Conservation (phyloP, 345 rosid species). For the Populus pruinosa region DNA sequence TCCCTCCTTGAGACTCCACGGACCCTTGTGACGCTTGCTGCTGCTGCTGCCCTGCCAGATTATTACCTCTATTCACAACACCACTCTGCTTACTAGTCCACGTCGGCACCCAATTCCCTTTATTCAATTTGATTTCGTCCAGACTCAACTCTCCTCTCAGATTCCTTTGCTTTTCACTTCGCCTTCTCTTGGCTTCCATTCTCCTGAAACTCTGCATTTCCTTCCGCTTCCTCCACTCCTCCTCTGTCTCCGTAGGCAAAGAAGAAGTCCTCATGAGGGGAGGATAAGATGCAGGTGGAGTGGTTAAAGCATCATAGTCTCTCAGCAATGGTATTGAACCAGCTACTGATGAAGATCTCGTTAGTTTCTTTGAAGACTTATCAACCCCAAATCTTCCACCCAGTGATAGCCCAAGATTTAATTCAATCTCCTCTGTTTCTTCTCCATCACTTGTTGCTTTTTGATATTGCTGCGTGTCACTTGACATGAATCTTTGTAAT, state of each 20-base stretch:
- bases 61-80: slow-evolving; percentile 19
- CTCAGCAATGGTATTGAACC: slow-evolving; percentile 39
- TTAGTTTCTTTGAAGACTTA: slow-evolving; percentile 49
- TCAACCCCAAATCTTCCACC: slow-evolving; percentile 94
- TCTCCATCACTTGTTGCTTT: slow-evolving; percentile 23
- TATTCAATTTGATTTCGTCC: slow-evolving; percentile 35
- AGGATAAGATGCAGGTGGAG: slow-evolving; percentile 37
- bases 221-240: slow-evolving; percentile 90
- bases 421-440: slow-evolving; percentile 55
- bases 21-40: slow-evolving; percentile 50
- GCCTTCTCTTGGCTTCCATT: slow-evolving; percentile 81
- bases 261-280: slow-evolving; percentile 73
- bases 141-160: slow-evolving; percentile 32
- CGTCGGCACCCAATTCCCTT: slow-evolving; percentile 17
- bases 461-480: slow-evolving; percentile 19
- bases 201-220: slow-evolving; percentile 74
- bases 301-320: slow-evolving; percentile 22
- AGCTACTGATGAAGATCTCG: slow-evolving; percentile 73
- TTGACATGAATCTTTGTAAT: slow-evolving; percentile 57
- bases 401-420: slow-evolving; percentile 78
- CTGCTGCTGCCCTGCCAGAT: background rate
- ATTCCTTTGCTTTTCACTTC: slow-evolving; percentile 77
- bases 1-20: slow-evolving; percentile 58
- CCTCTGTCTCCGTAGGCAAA: slow-evolving; percentile 82
- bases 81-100: slow-evolving; percentile 21